Percentiles rank a stretch among this genome's conserved stretches.
These are phyloP conservation scores for Penicillium maclennaniae DNA, from an alignment of 495 filamentous ascomycete genomes.

Conservation along the genomic window DNA sequence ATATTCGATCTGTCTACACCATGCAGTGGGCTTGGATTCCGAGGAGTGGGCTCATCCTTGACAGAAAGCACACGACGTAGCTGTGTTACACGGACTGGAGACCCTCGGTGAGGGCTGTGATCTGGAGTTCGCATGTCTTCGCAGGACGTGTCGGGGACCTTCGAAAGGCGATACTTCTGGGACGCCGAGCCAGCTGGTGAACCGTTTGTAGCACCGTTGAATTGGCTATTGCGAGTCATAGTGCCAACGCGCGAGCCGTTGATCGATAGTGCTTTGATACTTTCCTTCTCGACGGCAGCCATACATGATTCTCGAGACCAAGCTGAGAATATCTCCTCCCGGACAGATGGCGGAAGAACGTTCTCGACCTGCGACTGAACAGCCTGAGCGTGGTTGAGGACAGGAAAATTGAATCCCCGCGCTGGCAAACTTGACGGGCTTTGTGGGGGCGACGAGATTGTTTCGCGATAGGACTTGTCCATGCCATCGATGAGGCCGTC, in stretches of 20 bases:
- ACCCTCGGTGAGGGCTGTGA: constrained; percentile 56
- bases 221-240: constrained; percentile 51
- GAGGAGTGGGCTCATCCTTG: constrained; percentile 31
- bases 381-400: constrained; percentile 40
- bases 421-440: constrained; percentile 72
- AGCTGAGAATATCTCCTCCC: constrained; percentile 67
- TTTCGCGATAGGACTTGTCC: constrained; percentile 60
- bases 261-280: constrained; percentile 62
- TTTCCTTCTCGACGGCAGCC: constrained; percentile 61
- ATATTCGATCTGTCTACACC: constrained; percentile 33
- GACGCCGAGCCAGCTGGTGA: constrained; percentile 29
- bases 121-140: constrained; percentile 49
- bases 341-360: constrained; percentile 42
- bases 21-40: constrained; percentile 39
- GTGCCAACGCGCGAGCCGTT: constrained; percentile 67
- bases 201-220: constrained; percentile 48
- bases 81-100: constrained; percentile 81
- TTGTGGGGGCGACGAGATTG: constrained; percentile 54
- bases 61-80: constrained; percentile 70
- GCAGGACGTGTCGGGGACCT: constrained; percentile 46
- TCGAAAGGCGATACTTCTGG: constrained; percentile 34
- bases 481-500: constrained; percentile 68
- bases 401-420: constrained; percentile 58
- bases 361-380: constrained; percentile 29
- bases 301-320: constrained; percentile 76